Percentiles rank a stretch among this genome's conserved stretches.
These are phyloP conservation scores for Achaetomiella virescens DNA, from an alignment of 495 filamentous ascomycete genomes.

Conservation along the genomic window DNA sequence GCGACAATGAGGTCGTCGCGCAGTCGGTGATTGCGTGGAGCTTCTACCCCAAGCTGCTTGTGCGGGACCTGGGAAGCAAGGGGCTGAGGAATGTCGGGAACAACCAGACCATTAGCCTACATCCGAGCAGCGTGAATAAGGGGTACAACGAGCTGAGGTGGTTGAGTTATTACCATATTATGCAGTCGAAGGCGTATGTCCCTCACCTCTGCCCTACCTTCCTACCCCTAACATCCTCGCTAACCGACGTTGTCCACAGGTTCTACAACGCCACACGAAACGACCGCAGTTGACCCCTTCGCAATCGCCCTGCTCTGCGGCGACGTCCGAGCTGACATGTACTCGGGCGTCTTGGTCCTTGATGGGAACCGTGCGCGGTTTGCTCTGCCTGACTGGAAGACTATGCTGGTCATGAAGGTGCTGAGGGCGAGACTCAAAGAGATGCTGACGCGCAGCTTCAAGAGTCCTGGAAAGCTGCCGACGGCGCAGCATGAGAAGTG, in stretches of 20 bases:
- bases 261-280: slow-evolving; percentile 88
- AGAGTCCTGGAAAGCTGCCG: slow-evolving; percentile 63
- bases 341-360: slow-evolving; percentile 76
- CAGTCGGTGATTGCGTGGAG: slow-evolving; percentile 80
- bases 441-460: slow-evolving; percentile 63
- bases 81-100: slow-evolving; percentile 86
- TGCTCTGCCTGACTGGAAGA: slow-evolving; percentile 81
- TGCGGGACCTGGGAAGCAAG: slow-evolving; percentile 65
- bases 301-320: slow-evolving; percentile 79
- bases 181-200: slow-evolving; percentile 74
- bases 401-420: slow-evolving; percentile 75
- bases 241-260: slow-evolving; percentile 22
- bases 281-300: slow-evolving; percentile 72
- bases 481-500: slow-evolving; percentile 62
- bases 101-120: slow-evolving; percentile 77
- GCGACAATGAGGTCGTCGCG: slow-evolving; percentile 67
- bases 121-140: slow-evolving; percentile 83
- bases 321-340: slow-evolving; percentile 80
- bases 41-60: slow-evolving; percentile 90
- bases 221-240: neutral
- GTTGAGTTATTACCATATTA: slow-evolving; percentile 91
- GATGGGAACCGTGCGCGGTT: slow-evolving; percentile 88
- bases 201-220: neutral
- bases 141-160: slow-evolving; percentile 59
- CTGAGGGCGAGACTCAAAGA: slow-evolving; percentile 63